Base-by-base conservation (phyloP, 1,284 basidiomycete genomes). In the Ustilago esculenta region DNA sequence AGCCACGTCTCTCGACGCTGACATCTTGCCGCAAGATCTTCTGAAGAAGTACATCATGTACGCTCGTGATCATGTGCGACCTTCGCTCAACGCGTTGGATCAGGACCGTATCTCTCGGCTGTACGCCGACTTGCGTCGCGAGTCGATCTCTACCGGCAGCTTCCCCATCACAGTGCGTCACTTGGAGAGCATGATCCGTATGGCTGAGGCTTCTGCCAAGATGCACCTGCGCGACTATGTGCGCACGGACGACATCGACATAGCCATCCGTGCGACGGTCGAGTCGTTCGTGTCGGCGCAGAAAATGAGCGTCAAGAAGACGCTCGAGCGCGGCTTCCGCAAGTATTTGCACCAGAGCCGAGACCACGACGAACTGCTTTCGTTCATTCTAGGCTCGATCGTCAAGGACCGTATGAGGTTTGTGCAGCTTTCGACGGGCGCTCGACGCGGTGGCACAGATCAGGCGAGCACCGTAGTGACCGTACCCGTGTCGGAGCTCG, bases 41-140 rank as follows among this genome's bases (percentile, higher is more conserved):
- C 87, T 98, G n/a, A 89, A 92, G 59, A 99, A 98, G 83, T 98
- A 98, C 84, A 98, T 98, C 85, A 96, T 98, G 90, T 98, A 98
- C 82, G 93, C 95, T 1, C 89, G 92, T 57, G 95, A 98, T 79
- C 91, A 90, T 77, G 87, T 98, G 63, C 86, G 88, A 57, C 96
- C 96, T 2, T 94, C 97, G 83, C 86, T 98, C 53, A 92, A 92
- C 79, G 90, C 96, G 75, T 86, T 98, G 67, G 96, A 99, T 83
- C 91, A 95, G 82, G 94, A 98, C 81, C 98, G 98, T 82, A 87
- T 98, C 15, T 86, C 94, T 9, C 87, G 89, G n/a, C 87, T 99
- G 39, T 98, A 96, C 82, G 90, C 92, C n/a, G 96, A 99, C 81
- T 87, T 99, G 35, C 89, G 96, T 45, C 90, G 94, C 65, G 96